A percentile compares a stretch with the other conserved stretches of the same genome.
Conservation (phyloP, 2,329 filamentous ascomycete genomes). For the Paecilomyces sp. region DNA sequence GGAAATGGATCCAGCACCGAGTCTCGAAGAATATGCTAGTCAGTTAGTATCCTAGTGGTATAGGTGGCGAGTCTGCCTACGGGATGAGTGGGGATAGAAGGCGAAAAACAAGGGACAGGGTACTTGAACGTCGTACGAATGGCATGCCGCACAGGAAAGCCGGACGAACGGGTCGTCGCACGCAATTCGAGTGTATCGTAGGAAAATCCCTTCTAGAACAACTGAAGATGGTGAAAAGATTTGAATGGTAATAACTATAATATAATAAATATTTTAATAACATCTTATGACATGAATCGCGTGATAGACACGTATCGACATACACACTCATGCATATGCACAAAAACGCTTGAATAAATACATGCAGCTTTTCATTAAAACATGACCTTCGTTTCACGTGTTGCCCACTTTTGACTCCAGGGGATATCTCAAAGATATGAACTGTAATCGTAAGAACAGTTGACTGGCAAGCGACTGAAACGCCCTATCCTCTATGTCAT, state of each 20-base stretch:
- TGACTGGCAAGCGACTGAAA: not conserved
- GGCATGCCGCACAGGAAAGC: not conserved
- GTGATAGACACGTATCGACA: not conserved
- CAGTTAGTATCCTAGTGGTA: not conserved
- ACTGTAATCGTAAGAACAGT: not conserved
- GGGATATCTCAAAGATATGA: not conserved
- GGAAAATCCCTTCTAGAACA: not conserved
- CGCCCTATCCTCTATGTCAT: not conserved
- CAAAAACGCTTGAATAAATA: not conserved
- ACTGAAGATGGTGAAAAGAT: not conserved
- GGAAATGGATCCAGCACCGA: no score
- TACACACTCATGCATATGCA: not conserved
- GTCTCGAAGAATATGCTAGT: not conserved
- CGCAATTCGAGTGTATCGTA: no score
- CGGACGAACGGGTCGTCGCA: not conserved
- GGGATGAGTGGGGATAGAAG: not conserved
- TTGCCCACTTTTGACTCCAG: slow-evolving; percentile 8
- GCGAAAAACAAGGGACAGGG: no score
- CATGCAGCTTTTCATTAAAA: slow-evolving; percentile 2
- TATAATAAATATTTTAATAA: not conserved
- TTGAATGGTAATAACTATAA: no score
- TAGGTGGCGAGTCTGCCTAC: not conserved
- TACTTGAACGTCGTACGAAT: not conserved
- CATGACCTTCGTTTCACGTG: slow-evolving; percentile 15
- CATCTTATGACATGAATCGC: not conserved